A percentile compares a stretch with the other conserved stretches of the same genome.
Evolutionary conservation across 2,329 filamentous ascomycete species (phyloP).

Genomic region (Beauveria bassiana): DNA sequence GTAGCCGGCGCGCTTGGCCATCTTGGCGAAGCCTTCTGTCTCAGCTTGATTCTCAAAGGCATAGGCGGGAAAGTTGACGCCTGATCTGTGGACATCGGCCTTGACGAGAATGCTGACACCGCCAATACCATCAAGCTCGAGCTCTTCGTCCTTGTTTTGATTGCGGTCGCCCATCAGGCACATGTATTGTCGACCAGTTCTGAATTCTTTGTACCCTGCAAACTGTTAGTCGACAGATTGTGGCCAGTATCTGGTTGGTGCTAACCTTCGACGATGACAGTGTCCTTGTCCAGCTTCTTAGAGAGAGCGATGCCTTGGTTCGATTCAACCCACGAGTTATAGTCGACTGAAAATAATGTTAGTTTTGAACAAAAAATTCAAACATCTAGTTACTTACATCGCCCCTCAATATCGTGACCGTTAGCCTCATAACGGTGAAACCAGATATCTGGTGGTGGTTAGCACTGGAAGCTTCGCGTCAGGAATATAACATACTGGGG

Average conservation of each 20-base stretch:
- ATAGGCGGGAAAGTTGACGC: constrained; percentile 96
- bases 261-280: constrained; percentile 82
- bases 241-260: not conserved
- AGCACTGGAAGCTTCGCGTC: constrained; percentile 15
- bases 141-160: constrained; percentile 83
- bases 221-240: constrained; percentile 14
- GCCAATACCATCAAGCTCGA: constrained; percentile 89
- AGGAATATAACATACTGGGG: constrained; percentile 61
- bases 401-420: constrained; percentile 80
- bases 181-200: constrained; percentile 87
- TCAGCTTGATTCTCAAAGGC: constrained; percentile 98
- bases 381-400: constrained; percentile 55
- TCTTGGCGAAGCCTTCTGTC: constrained; percentile 97
- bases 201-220: constrained; percentile 82
- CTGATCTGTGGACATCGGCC: constrained; percentile 95
- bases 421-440: constrained; percentile 81
- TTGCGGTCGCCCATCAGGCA: constrained; percentile 87
- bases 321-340: constrained; percentile 98
- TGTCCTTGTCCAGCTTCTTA: constrained; percentile 66
- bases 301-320: constrained; percentile 72
- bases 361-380: constrained; percentile 12
- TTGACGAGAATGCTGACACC: constrained; percentile 98
- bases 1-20: constrained; percentile 95
- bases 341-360: constrained; percentile 61
- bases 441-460: constrained; percentile 68